phyloP scores from a whole-genome alignment of 1,139 yeast species.

The Neolecta irregularis region DNA sequence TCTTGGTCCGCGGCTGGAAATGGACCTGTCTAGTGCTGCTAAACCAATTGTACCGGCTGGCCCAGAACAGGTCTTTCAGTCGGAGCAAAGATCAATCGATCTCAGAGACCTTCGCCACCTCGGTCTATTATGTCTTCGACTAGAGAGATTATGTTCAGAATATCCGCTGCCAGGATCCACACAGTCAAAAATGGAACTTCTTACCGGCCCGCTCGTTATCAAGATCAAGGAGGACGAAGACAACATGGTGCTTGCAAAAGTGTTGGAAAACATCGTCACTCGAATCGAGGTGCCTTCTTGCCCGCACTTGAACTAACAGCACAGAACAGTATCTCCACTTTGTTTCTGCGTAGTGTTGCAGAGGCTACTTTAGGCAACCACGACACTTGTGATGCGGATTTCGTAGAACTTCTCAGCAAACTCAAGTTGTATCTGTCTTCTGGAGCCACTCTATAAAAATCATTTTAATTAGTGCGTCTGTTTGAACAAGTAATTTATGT shows the following conservation, averaged over 20 bases:
- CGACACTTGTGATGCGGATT: no score
- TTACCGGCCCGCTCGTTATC: conserved; percentile 6
- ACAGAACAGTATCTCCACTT: no score
- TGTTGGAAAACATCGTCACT: conserved; percentile 8
- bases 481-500: no score
- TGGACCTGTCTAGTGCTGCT: no score
- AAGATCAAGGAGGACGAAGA: conserved; percentile 7
- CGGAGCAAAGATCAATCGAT: conserved; percentile 4
- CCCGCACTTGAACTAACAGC: no score
- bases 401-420: no score
- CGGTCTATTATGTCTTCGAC: conserved; percentile 6
- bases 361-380: no score
- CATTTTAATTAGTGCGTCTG: no score
- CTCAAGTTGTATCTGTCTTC: no score
- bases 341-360: no score
- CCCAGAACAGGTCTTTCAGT: background rate
- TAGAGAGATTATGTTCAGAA: conserved; percentile 8
- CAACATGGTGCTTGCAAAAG: conserved; percentile 8
- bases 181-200: conserved; percentile 6
- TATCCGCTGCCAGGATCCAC: conserved; percentile 7
- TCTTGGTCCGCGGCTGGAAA: conserved; percentile 39
- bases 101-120: conserved; percentile 7
- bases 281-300: no score
- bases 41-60: background rate
- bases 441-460: no score